A percentile compares a stretch with the other conserved stretches of the same genome.
Conservation (phyloP, 768 basidiomycete species). For the Fibroporia radiculosa region DNA sequence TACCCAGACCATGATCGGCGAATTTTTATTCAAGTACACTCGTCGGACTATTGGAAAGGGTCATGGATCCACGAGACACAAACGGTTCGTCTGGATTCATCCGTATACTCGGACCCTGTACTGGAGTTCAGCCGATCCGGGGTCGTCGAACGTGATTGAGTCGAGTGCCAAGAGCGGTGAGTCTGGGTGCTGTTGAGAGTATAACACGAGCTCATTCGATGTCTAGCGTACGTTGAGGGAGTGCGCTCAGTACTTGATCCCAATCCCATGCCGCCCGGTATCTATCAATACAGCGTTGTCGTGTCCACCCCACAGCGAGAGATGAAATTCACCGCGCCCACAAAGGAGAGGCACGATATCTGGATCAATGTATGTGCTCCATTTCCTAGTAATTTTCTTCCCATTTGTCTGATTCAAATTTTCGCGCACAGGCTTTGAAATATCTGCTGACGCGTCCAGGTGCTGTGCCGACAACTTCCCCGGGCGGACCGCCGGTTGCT, state of each 20-base stretch:
- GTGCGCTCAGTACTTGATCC: slow-evolving; percentile 90
- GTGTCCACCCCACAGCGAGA: slow-evolving; percentile 91
- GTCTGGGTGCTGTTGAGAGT: slow-evolving; percentile 27
- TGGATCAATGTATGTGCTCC: slow-evolving; percentile 74
- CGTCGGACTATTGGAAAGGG: slow-evolving; percentile 84
- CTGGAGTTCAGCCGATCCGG: slow-evolving; percentile 94
- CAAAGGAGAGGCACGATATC: slow-evolving; percentile 92
- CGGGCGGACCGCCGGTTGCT: slow-evolving; percentile 11
- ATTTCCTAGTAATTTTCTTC: slow-evolving; percentile 11
- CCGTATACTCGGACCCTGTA: slow-evolving; percentile 97
- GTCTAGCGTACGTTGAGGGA: slow-evolving; percentile 82
- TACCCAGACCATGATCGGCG: slow-evolving; percentile 99
- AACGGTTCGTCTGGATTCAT: slow-evolving; percentile 99
- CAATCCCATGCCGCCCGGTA: slow-evolving; percentile 91
- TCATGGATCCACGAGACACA: slow-evolving; percentile 82
- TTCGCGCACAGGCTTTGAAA: slow-evolving; percentile 63
- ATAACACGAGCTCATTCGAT: neutral
- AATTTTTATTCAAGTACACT: slow-evolving; percentile 98
- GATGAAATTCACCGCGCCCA: slow-evolving; percentile 97
- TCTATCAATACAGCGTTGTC: slow-evolving; percentile 88
- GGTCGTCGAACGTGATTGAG: slow-evolving; percentile 79
- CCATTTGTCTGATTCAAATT: too few relatives aligned
- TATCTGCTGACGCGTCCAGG: slow-evolving; percentile 80
- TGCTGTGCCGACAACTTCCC: slow-evolving; percentile 18
- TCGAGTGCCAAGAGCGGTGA: slow-evolving; percentile 94